These are phyloP conservation scores for Lachnellula arida DNA, from an alignment of 2,329 filamentous ascomycete species.

Conservation along the genomic window DNA sequence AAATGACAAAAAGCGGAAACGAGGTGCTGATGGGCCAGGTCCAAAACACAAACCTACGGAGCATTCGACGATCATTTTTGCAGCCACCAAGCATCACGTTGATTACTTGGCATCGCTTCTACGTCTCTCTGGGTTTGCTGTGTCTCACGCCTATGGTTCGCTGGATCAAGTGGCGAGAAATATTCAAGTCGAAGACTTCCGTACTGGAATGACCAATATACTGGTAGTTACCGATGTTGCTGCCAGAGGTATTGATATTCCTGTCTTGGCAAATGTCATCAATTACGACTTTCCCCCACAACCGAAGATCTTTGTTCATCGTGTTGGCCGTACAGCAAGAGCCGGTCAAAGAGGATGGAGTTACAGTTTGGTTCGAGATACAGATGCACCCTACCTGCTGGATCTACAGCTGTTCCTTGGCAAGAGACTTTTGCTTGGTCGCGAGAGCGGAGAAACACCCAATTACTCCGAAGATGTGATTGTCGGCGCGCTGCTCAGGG, in stretches of 20 bases:
- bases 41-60: slow-evolving; percentile 70
- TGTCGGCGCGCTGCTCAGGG: slow-evolving; percentile 69
- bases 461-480: slow-evolving; percentile 82
- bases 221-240: slow-evolving; percentile 96
- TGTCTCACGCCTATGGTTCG: slow-evolving; percentile 92
- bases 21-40: slow-evolving; percentile 48
- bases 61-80: slow-evolving; percentile 92
- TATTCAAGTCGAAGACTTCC: slow-evolving; percentile 86
- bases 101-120: slow-evolving; percentile 86
- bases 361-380: slow-evolving; percentile 85
- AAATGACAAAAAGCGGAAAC: slow-evolving; percentile 67
- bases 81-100: slow-evolving; percentile 94
- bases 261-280: slow-evolving; percentile 91
- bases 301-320: slow-evolving; percentile 93
- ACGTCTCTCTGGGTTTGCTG: slow-evolving; percentile 74
- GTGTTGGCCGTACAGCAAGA: slow-evolving; percentile 91
- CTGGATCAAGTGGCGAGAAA: slow-evolving; percentile 91
- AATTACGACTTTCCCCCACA: slow-evolving; percentile 98
- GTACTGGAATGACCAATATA: slow-evolving; percentile 78
- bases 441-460: slow-evolving; percentile 51
- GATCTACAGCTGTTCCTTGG: slow-evolving; percentile 93
- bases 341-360: slow-evolving; percentile 91
- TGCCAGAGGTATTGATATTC: slow-evolving; percentile 95
- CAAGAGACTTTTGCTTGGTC: slow-evolving; percentile 74
- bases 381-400: slow-evolving; percentile 85